These are phyloP conservation scores for Allium sativum DNA, from an alignment of 106 monocot species.

Conservation along the genomic window DNA sequence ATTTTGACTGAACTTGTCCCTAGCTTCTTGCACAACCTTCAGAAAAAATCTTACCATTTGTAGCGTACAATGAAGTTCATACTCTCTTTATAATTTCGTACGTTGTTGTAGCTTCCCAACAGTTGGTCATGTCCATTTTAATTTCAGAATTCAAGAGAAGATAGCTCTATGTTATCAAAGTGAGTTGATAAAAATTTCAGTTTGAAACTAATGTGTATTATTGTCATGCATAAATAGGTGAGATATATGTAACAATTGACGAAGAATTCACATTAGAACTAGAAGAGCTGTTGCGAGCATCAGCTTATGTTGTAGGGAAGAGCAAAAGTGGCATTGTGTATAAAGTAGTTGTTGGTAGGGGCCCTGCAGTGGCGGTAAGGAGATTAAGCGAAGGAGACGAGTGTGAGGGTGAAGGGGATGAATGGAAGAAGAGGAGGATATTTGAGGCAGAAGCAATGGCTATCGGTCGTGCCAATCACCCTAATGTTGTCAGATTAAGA, in stretches of 20 bases:
- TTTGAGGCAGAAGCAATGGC: conserved; percentile 74
- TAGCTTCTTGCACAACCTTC: no score
- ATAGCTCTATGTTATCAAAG: no score
- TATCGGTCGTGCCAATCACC: conserved; percentile 64
- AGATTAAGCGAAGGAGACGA: conserved; percentile 62
- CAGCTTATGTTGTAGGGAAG: conserved; percentile 86
- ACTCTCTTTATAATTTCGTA: no score
- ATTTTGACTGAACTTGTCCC: no score
- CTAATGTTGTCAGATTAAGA: conserved; percentile 53
- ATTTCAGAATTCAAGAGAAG: no score
- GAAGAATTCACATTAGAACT: conserved; percentile 75
- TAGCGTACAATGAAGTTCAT: no score
- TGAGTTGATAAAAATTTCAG: no score
- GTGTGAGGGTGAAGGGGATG: conserved; percentile 22
- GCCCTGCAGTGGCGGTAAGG: conserved; percentile 47
- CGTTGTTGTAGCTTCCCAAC: no score
- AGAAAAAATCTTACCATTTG: no score
- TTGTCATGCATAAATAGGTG: conserved; percentile 9
- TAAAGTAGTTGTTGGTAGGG: conserved; percentile 53
- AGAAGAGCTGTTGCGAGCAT: conserved; percentile 89
- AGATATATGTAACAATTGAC: conserved; percentile 69
- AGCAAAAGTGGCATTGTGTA: conserved; percentile 85
- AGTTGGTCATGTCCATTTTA: no score
- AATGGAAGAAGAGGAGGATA: conserved; percentile 47
- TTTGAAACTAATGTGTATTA: no score